Evolutionary conservation across 441 rosid species (phyloP), one percentile per base, ranked within the genome.

Genomic region (Erodium moschatum): DNA sequence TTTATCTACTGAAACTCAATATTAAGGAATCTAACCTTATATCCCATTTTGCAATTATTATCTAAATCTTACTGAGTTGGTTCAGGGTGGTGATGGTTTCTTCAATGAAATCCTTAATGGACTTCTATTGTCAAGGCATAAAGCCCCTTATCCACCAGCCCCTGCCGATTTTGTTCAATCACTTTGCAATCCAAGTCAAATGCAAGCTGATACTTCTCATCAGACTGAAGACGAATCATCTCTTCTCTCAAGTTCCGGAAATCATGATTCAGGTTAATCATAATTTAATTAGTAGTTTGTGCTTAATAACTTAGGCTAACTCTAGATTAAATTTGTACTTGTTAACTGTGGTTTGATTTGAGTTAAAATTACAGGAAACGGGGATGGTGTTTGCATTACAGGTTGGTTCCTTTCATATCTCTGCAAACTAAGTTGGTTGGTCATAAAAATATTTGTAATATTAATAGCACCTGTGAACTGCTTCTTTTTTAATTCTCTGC

Each of bases 11-110:
- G 29, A 24, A 24, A 24, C 29, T 24, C 2, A 2, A 24, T 1
- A 24, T 24, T 24, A 24, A 24, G 29, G 29, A 24, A 24, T 1
- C 29, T 24, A 24, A 24, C 29, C 29, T 52, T 54, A 19, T 29
- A 67, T 29, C 60, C 48, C 31, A 19, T 67, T 0, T 58, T 61
- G 35, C 4, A 46, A 52, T 64, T 33, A 46, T 58, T 65, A 68
- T 29, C 64, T 68, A 44, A 44, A 44, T 44, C n/a, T 44, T 9
- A 76, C 72, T 65, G 62, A 61, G 69, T 16, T 72, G 42, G 58
- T 78, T 68, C 79, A 93, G 98, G 98, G 98, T 62, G 97, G 98
- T 60, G 98, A 89, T 83, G 98, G 98, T 46, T 93, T 93, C 89
- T 93, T 93, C 81, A 90, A 90, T 70, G 96, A 90, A 78, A 76